Conservation (phyloP, 2,329 filamentous ascomycete genomes). For the Pseudogymnoascus sp. region DNA sequence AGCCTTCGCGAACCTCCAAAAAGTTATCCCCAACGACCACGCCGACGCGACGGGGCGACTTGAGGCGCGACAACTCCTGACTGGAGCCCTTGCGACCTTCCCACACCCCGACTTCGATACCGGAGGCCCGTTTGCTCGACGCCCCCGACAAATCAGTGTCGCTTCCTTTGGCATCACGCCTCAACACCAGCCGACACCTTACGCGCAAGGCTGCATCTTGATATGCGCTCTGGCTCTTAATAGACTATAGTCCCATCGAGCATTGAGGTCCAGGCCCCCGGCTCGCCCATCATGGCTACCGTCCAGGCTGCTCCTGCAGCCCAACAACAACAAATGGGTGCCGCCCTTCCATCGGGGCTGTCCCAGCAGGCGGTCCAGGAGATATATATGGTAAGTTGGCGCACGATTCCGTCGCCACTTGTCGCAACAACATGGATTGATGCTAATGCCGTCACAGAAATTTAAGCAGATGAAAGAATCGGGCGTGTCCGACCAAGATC, state of each 20-base stretch:
- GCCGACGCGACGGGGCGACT: slow-evolving; percentile 25
- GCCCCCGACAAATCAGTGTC: slow-evolving; percentile 20
- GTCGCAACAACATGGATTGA: slow-evolving; percentile 14
- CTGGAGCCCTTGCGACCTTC: slow-evolving; percentile 6
- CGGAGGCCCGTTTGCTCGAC: slow-evolving; percentile 16
- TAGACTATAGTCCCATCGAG: slow-evolving; percentile 19
- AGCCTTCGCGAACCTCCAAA: slow-evolving; percentile 27
- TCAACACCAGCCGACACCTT: slow-evolving; percentile 23
- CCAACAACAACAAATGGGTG: slow-evolving; percentile 51
- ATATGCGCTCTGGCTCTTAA: slow-evolving; percentile 28
- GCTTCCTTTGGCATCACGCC: slow-evolving; percentile 16
- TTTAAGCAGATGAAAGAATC: slow-evolving; percentile 82
- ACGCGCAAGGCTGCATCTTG: slow-evolving; percentile 32
- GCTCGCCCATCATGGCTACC: slow-evolving; percentile 62
- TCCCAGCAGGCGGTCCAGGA: slow-evolving; percentile 75
- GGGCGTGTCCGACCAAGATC: slow-evolving; percentile 74
- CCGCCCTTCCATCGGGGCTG: slow-evolving; percentile 55
- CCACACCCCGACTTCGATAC: slow-evolving; percentile 14
- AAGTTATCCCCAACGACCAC: slow-evolving; percentile 27
- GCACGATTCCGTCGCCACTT: slow-evolving; percentile 11
- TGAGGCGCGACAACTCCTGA: slow-evolving; percentile 22
- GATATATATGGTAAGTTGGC: slow-evolving; percentile 55
- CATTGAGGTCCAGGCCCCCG: slow-evolving; percentile 14
- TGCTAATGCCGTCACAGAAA: slow-evolving; percentile 53
- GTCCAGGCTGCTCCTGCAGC: slow-evolving; percentile 67